Conservation (phyloP, 805 yeast species). For the Kluyveromyces nonfermentans region DNA sequence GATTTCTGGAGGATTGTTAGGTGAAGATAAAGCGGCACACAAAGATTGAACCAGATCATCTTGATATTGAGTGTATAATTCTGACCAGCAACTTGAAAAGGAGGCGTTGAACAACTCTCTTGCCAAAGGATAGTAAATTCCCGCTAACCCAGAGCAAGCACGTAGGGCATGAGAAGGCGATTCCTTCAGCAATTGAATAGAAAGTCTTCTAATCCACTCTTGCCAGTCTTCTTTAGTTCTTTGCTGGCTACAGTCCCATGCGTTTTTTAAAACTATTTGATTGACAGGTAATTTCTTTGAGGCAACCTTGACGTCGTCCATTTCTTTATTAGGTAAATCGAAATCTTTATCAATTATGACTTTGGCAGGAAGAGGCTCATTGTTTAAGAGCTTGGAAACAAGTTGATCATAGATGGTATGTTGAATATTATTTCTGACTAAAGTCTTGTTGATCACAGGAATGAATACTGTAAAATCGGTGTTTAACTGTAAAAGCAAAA, state of each 20-base stretch:
- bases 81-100: constrained; percentile 93
- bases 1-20: constrained; percentile 92
- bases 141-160: constrained; percentile 85
- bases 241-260: constrained; percentile 88
- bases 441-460: constrained; percentile 64
- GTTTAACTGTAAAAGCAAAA: constrained; percentile 72
- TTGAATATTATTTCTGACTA: constrained; percentile 54
- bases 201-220: constrained; percentile 86
- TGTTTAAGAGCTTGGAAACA: constrained; percentile 65
- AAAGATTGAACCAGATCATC: constrained; percentile 81
- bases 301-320: constrained; percentile 47
- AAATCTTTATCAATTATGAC: constrained; percentile 59
- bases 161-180: constrained; percentile 91
- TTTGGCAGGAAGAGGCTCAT: constrained; percentile 79
- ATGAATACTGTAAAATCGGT: constrained; percentile 77
- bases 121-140: constrained; percentile 79
- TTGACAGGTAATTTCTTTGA: constrained; percentile 67
- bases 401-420: constrained; percentile 72
- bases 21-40: constrained; percentile 79
- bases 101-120: constrained; percentile 88
- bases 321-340: constrained; percentile 34
- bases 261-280: constrained; percentile 54
- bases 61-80: constrained; percentile 77
- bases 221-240: constrained; percentile 95
- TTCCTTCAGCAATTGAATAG: constrained; percentile 78